phyloP scores from a whole-genome alignment of 2,329 filamentous ascomycete genomes.

The Curvularia sp. region DNA sequence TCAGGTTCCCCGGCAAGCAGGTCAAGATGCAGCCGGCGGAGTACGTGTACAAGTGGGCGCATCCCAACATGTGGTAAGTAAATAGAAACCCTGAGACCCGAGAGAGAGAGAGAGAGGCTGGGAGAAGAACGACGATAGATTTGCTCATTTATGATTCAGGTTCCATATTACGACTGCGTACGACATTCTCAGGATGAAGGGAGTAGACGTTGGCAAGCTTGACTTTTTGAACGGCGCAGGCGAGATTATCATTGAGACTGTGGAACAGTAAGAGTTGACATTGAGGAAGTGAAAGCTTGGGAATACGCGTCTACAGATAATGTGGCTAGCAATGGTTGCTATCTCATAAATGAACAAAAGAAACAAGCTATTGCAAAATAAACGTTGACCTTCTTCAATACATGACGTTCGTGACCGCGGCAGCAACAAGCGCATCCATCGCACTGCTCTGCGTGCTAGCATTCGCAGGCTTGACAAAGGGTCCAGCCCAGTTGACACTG shows the following conservation, averaged over 20 bases:
- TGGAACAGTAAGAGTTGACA: not conserved
- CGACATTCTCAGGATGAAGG: constrained; percentile 66
- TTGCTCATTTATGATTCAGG: constrained; percentile 22
- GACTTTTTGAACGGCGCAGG: constrained; percentile 58
- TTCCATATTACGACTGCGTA: constrained; percentile 70
- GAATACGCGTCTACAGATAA: not conserved
- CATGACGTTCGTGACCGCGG: constrained; percentile 46
- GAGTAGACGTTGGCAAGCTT: constrained; percentile 67
- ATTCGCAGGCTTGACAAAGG: constrained; percentile 58
- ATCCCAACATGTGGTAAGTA: constrained; percentile 64
- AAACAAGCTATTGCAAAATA: no score
- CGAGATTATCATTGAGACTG: not conserved
- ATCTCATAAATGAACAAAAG: not conserved
- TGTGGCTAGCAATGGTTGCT: not conserved
- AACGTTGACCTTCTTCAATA: no score
- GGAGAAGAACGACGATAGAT: not conserved
- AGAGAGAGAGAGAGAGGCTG: not conserved
- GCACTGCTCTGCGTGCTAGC: constrained; percentile 70
- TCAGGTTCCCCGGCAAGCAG: constrained; percentile 44
- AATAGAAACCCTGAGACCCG: not conserved
- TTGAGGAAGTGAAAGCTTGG: not conserved
- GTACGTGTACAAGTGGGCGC: constrained; percentile 59
- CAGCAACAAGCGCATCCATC: constrained; percentile 72
- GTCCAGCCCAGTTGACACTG: constrained; percentile 71
- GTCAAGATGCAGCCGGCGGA: constrained; percentile 53